A percentile compares a stretch with the other conserved stretches of the same genome.
Evolutionary conservation across 768 basidiomycete genomes (phyloP).

Genomic region (Pleurotus giganteus): DNA sequence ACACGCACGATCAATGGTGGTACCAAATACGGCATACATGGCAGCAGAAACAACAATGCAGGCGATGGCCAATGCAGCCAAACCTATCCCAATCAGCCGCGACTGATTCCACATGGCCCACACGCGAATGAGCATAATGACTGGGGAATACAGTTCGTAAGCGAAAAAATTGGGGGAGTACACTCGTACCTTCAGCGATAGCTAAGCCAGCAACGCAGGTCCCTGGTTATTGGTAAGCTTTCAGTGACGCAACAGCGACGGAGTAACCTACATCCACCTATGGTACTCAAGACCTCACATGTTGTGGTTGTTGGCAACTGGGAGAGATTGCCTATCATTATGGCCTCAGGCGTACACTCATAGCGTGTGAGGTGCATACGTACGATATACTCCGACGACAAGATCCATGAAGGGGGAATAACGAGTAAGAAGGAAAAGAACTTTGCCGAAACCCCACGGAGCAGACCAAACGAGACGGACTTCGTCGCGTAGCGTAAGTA

Average conservation of each 20-base stretch:
- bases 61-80: background rate
- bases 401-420: background rate
- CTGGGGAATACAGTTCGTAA: background rate
- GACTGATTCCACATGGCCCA: conserved; percentile 7
- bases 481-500: background rate
- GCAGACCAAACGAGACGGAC: background rate
- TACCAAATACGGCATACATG: background rate
- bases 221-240: background rate
- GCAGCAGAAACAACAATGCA: background rate
- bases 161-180: too few relatives aligned
- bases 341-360: background rate
- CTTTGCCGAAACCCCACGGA: background rate
- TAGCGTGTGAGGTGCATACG: background rate
- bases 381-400: background rate
- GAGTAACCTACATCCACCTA: background rate
- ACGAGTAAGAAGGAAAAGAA: background rate
- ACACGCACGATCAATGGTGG: background rate
- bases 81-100: background rate
- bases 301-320: too few relatives aligned
- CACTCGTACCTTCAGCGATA: background rate
- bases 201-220: background rate
- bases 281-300: background rate
- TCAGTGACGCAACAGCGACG: background rate
- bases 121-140: conserved; percentile 6
- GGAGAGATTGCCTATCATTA: background rate